Conservation (phyloP, 371 early-diverging fungal genomes). For the Spraguea lophii region DNA sequence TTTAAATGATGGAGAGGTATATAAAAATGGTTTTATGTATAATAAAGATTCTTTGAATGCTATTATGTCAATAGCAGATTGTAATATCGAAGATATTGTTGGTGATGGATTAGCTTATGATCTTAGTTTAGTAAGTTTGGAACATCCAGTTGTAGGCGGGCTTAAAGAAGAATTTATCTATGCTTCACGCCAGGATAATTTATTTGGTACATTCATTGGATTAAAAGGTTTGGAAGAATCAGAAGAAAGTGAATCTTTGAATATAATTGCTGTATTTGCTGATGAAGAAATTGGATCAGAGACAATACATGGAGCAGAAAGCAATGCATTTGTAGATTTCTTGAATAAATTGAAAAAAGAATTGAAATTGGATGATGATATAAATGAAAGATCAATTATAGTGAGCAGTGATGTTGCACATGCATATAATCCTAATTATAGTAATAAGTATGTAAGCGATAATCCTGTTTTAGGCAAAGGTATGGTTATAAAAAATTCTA, state of each 20-base stretch:
- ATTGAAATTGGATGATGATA: too few species aligned
- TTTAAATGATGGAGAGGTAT: constrained; percentile 56
- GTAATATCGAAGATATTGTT: constrained; percentile 48
- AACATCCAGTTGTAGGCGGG: constrained; percentile 62
- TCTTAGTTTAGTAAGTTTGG: constrained; percentile 67
- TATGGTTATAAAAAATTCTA: constrained; percentile 2
- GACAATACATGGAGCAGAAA: constrained; percentile 66
- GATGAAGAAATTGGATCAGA: constrained; percentile 85
- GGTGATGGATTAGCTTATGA: constrained; percentile 81
- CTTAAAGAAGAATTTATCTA: constrained; percentile 69
- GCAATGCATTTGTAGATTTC: neutral
- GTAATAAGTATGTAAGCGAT: constrained; percentile 62
- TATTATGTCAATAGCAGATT: constrained; percentile 48
- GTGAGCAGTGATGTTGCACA: constrained; percentile 68
- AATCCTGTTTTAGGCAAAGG: constrained; percentile 80
- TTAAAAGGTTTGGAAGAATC: constrained; percentile 47
- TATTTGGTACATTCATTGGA: constrained; percentile 68
- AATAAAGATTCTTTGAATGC: constrained; percentile 82
- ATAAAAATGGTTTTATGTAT: constrained; percentile 59
- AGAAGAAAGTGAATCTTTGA: constrained; percentile 54
- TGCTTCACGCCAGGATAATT: constrained; percentile 72
- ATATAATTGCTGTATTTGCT: constrained; percentile 69
- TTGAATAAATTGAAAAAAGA: neutral
- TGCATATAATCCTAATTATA: constrained; percentile 67
- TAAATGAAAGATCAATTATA: neutral